These are phyloP conservation scores for Sarocladium oryzae DNA, from an alignment of 2,329 filamentous ascomycete species.

Conservation along the genomic window DNA sequence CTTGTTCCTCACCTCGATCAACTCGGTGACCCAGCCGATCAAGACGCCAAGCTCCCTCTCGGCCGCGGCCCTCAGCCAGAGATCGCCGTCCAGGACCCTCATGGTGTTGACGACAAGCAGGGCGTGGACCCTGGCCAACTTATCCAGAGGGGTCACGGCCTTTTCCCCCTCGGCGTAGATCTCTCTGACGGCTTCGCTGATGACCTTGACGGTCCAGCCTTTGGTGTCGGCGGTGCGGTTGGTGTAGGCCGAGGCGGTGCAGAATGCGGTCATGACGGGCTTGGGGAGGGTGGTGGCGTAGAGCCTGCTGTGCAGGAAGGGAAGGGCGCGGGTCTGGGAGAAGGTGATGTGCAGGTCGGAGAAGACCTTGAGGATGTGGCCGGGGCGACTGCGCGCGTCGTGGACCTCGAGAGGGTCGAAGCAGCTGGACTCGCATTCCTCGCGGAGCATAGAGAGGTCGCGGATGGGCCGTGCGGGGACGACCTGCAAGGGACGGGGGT, in stretches of 20 bases:
- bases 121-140: constrained; percentile 37
- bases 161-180: constrained; percentile 29
- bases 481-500: background rate
- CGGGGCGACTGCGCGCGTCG: constrained; percentile 28
- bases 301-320: constrained; percentile 37
- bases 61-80: constrained; percentile 31
- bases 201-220: constrained; percentile 31
- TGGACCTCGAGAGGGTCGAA: constrained; percentile 28
- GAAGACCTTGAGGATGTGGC: constrained; percentile 26
- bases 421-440: constrained; percentile 10
- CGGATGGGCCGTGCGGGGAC: constrained; percentile 19
- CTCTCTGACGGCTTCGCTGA: constrained; percentile 30
- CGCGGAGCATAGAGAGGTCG: constrained; percentile 22
- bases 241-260: constrained; percentile 31
- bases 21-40: constrained; percentile 29
- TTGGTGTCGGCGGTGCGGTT: constrained; percentile 30
- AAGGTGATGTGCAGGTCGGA: constrained; percentile 27
- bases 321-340: constrained; percentile 28
- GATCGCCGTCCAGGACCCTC: constrained; percentile 37
- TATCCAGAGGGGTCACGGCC: constrained; percentile 26
- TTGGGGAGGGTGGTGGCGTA: constrained; percentile 33
- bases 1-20: constrained; percentile 26
- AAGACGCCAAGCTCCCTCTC: constrained; percentile 32
- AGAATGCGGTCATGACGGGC: constrained; percentile 33
- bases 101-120: constrained; percentile 35